Evolutionary conservation across 2,329 filamentous ascomycete species (phyloP), one percentile per base, ranked within the genome.

Genomic region (Botrytis cinerea): DNA sequence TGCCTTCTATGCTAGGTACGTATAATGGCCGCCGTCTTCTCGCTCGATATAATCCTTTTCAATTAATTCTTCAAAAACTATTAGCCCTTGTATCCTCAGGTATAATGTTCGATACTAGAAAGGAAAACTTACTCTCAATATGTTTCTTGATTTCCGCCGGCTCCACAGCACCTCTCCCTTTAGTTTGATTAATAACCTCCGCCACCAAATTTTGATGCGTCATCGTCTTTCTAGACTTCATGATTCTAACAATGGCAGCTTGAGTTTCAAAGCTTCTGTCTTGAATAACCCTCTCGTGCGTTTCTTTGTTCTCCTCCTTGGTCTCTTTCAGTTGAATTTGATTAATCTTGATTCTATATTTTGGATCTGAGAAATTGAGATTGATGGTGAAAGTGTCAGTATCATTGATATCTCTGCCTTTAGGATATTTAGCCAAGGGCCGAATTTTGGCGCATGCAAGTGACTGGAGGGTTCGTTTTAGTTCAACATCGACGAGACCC

Each of bases 301-400:
- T 98, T 78, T 92, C 93, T 83, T 94, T 93, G 84, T 98, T 98
- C 83, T 99, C 96, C 80, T 95, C 92, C 79, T 92, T 93, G 0
- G 96, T 98, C 84, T 99, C 96, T 83, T 96, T 97, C 69, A 98
- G 88, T 83, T 99, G 96, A 78, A 99, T 96, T 83, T 98, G 95
- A 84, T 98, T 99, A 85, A 99, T 98, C 85, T 99, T 99, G 84
- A 99, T 91, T 73, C 94, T 90, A 83, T 93, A 92, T 82, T 96
- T 97, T 32, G 91, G 87, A 80, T 98, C 92, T 3, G 85, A 85
- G 83, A 99, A 99, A 25, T 82, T 81, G 62, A 87, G 83, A 84
- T 98, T 98, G 80, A 97, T 91, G 0, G 89, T 89, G 80, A 99
- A 99, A 0, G 91, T 93, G 83, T 99, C 97, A 0, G 89, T 93